phyloP scores from a whole-genome alignment of 345 rosid species.

The Hibiscus trionum region DNA sequence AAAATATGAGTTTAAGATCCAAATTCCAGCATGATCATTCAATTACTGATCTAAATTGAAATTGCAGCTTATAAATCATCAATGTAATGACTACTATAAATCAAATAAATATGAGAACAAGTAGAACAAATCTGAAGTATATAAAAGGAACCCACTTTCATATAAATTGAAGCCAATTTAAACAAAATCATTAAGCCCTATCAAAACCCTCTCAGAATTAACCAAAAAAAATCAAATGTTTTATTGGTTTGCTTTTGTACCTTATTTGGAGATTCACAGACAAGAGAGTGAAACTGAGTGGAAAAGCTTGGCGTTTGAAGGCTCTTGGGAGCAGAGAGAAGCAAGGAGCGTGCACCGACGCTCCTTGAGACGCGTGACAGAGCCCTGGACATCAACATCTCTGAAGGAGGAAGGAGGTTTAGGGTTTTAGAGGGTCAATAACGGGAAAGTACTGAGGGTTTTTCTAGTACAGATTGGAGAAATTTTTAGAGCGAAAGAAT shows the following conservation, averaged over 20 bases:
- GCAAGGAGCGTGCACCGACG: slow-evolving; percentile 35
- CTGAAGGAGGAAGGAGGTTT: not conserved
- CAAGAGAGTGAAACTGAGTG: slow-evolving; percentile 21
- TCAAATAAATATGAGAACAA: no score
- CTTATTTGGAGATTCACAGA: slow-evolving; percentile 26
- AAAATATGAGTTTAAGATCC: not conserved
- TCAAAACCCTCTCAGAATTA: slow-evolving; percentile 24
- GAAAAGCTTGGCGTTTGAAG: slow-evolving; percentile 21
- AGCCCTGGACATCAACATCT: slow-evolving; percentile 46
- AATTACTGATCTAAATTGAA: not conserved
- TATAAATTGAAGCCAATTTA: not conserved
- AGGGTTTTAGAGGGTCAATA: not conserved
- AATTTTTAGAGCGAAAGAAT: no score
- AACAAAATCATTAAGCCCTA: slow-evolving; percentile 34
- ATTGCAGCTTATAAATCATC: not conserved
- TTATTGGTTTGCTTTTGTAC: slow-evolving; percentile 14
- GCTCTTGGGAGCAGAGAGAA: slow-evolving; percentile 29
- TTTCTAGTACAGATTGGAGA: no score
- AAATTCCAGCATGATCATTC: not conserved
- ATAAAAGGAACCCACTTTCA: not conserved
- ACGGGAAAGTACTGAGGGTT: not conserved
- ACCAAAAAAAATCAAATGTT: not conserved
- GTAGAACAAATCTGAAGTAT: no score
- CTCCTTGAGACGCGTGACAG: slow-evolving; percentile 47
- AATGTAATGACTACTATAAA: not conserved